Base-by-base conservation (phyloP, 371 early-diverging fungal genomes). In the Circinella umbellata region DNA sequence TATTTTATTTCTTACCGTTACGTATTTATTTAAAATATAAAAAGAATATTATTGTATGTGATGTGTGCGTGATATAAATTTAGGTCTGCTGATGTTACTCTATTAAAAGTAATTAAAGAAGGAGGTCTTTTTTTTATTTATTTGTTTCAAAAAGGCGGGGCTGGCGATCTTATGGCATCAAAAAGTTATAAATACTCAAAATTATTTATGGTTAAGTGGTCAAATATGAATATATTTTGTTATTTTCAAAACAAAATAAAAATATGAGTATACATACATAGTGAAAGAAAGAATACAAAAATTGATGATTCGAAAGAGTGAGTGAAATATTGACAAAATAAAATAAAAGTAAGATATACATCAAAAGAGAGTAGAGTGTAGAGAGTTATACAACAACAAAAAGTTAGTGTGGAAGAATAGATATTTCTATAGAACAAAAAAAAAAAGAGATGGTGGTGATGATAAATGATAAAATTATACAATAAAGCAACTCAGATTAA, bases 351-450 rank as follows among this genome's bases (percentile, higher is more conserved):
- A 27, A 27, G 47, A 63, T 20, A 47, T 39, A 39, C 47, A 63
- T 27, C 20, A 63, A 47, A n/a, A 63, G 42, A 38, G 42, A 42
- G 27, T 27, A 27, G 27, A 27, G 27, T 1, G 27, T 27, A 27
- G 27, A 27, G 27, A 27, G 42, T 42, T 42, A 17, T 18, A 38
- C 57, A 38, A 42, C 34, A 55, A 66, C 15, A 46, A n/a, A 18
- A 46, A 15, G 36, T 37, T 15, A 61, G 38, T 15, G 6, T 37
- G 61, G 37, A 4, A 51, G 15, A 6, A 51, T 61, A 46, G 63
- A 63, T 63, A 63, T 63, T 47, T 47, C 42, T 47, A 63, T 47
- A 63, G 57, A 18, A 63, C 63, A 63, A 63, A 64, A 34, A 53
- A 36, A 38, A 64, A 36, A 59, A 9, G 42, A 11, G 42, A 42